Evolutionary conservation across 2,329 filamentous ascomycete genomes (phyloP).

Genomic region (Aspergillus sp.): DNA sequence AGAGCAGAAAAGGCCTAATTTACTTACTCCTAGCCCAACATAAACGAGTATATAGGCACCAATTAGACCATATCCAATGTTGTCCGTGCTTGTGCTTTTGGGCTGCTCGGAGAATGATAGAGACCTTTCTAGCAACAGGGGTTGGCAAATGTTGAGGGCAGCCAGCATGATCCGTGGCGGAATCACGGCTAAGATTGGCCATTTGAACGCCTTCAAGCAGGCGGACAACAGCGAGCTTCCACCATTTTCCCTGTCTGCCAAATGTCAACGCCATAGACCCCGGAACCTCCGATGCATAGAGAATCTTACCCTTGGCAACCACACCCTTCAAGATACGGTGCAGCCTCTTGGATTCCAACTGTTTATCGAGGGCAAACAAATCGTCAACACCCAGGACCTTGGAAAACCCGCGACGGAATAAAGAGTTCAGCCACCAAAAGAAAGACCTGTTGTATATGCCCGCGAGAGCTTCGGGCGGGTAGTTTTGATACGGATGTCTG

Average conservation of each 20-base stretch:
- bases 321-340: conserved; percentile 38
- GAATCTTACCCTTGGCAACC: conserved; percentile 43
- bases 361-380: conserved; percentile 49
- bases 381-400: conserved; percentile 48
- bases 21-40: conserved; percentile 42
- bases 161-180: conserved; percentile 37
- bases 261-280: neutral
- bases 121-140: conserved; percentile 40
- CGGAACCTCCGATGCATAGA: accelerated
- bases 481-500: conserved; percentile 38
- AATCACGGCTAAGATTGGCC: conserved; percentile 35
- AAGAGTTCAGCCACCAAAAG: conserved; percentile 57
- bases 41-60: conserved; percentile 49
- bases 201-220: conserved; percentile 35
- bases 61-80: conserved; percentile 46
- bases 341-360: conserved; percentile 45
- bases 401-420: conserved; percentile 53
- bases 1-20: neutral
- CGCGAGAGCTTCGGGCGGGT: conserved; percentile 55
- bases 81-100: conserved; percentile 29
- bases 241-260: conserved; percentile 28
- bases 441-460: conserved; percentile 52
- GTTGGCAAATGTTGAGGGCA: conserved; percentile 41
- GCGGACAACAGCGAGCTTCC: conserved; percentile 33
- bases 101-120: conserved; percentile 36